Percentiles rank a stretch among this genome's conserved stretches.
phyloP scores from a whole-genome alignment of 192 early-diverging fungal species.

The Funneliformis mosseae region DNA sequence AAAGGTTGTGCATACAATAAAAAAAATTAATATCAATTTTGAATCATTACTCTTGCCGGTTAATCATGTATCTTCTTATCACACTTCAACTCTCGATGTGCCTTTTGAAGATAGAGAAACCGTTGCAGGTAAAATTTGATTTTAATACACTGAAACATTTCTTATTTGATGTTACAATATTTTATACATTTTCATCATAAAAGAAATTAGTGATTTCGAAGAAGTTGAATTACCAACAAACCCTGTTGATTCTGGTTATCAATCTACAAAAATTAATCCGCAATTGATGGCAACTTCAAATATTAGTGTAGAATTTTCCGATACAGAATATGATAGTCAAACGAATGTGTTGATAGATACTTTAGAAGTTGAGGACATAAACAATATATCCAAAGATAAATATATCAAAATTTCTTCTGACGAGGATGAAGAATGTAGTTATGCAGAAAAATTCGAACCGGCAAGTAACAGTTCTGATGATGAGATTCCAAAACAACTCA shows the following conservation, averaged over 20 bases:
- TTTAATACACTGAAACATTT: not conserved
- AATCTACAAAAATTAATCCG: not conserved
- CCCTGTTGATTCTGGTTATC: not conserved
- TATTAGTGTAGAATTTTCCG: not conserved
- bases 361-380: not conserved
- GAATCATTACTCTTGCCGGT: not conserved
- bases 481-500: constrained; percentile 45
- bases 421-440: constrained; percentile 29
- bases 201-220: not conserved
- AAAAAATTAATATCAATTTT: not conserved
- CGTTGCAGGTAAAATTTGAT: not conserved
- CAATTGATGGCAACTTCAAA: not conserved
- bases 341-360: not conserved
- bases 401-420: constrained; percentile 20
- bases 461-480: constrained; percentile 48
- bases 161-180: not conserved
- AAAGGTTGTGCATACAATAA: not conserved
- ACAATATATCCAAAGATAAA: not conserved
- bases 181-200: not conserved
- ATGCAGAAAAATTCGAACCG: constrained; percentile 33
- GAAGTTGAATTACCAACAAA: not conserved
- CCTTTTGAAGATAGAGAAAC: not conserved
- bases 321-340: not conserved
- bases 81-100: not conserved
- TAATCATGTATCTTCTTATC: not conserved